Base-by-base conservation (phyloP, 331 rosid species). In the Malus hybrid region DNA sequence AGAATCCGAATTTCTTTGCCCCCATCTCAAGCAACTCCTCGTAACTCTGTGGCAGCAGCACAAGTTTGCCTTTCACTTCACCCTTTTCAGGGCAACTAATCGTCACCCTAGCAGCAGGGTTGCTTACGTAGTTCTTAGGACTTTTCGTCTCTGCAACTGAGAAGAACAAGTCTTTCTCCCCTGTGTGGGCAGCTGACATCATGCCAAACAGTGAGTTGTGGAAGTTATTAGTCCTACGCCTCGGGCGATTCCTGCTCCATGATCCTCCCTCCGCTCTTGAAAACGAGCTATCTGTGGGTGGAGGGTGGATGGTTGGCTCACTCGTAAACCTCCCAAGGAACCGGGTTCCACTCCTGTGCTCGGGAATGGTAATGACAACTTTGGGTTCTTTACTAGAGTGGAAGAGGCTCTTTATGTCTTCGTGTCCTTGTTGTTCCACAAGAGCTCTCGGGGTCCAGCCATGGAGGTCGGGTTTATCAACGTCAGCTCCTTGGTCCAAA, bases 341-440 rank as follows among this genome's bases (percentile, higher is more conserved):
- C 50, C 81, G 89, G 3, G 26, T 69, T 28, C 76, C 82, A 26
- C 22, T 56, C 56, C 73, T 83, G 32, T 4, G 74, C 77, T 86
- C 93, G 4, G 87, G 87, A 48, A 81, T 69, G 2, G 85, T 0
- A 4, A 76, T 24, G 2, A 64, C 72, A 34, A 68, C 3, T 70
- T 78, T 86, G 1, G 79, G 77, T 42, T 86, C 91, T 69, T 72
- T 63, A 9, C 2, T 55, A 14, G 88, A 76, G 8, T 81, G 82
- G 70, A 95, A 95, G 29, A 92, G 69, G 83, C 69, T 74, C 57
- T 86, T 89, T n/a, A 95, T 92, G 3, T 90, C 93, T 15, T 62
- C 80, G 3, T 92, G 97, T 2, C 96, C 92, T 46, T 92, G 99
- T 71, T 95, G 97, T 34, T 92, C 99, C 13, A 92, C 97, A 26